Evolutionary conservation across 345 rosid genomes (phyloP).

Genomic region (Arabidopsis suecica): DNA sequence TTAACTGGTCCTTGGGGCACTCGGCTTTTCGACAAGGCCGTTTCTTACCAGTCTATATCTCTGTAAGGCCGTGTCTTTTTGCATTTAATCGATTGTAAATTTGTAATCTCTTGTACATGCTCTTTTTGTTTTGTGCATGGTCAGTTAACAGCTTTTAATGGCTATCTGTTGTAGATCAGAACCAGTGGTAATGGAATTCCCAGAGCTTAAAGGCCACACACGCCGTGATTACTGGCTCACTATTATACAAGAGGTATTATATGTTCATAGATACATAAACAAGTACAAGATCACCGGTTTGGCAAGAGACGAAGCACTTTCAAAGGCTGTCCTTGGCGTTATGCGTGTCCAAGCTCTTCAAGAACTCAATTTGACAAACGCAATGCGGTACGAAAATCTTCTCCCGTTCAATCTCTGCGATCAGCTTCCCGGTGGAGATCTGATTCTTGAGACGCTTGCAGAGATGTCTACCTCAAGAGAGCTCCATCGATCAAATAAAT

Average conservation of each 20-base stretch:
- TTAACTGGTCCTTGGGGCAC: conserved; percentile 99
- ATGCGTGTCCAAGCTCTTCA: conserved; percentile 83
- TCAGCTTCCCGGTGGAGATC: conserved; percentile 96
- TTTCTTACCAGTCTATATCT: conserved; percentile 79
- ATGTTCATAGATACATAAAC: conserved; percentile 69
- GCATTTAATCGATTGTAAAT: not conserved
- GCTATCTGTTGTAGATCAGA: conserved; percentile 71
- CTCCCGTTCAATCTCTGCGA: conserved; percentile 92
- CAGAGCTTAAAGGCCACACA: conserved; percentile 93
- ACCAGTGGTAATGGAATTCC: conserved; percentile 87
- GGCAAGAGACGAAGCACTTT: conserved; percentile 73
- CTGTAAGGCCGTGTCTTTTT: conserved; percentile 61
- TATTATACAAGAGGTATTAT: conserved; percentile 73
- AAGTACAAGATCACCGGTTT: conserved; percentile 71
- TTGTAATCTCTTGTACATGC: conserved; percentile 5
- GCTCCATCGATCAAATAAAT: conserved; percentile 51
- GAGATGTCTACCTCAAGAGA: conserved; percentile 64
- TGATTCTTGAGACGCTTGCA: conserved; percentile 88
- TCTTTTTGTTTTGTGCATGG: conserved; percentile 29
- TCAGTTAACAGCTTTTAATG: conserved; percentile 35
- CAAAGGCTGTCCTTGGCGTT: conserved; percentile 87
- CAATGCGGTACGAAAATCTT: conserved; percentile 57
- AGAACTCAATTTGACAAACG: conserved; percentile 56
- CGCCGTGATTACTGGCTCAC: conserved; percentile 97
- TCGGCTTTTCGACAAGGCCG: conserved; percentile 95